Percentiles rank a stretch among this genome's conserved stretches.
Evolutionary conservation across 192 early-diverging fungal species (phyloP).

Genomic region (Pilaira anomala): DNA sequence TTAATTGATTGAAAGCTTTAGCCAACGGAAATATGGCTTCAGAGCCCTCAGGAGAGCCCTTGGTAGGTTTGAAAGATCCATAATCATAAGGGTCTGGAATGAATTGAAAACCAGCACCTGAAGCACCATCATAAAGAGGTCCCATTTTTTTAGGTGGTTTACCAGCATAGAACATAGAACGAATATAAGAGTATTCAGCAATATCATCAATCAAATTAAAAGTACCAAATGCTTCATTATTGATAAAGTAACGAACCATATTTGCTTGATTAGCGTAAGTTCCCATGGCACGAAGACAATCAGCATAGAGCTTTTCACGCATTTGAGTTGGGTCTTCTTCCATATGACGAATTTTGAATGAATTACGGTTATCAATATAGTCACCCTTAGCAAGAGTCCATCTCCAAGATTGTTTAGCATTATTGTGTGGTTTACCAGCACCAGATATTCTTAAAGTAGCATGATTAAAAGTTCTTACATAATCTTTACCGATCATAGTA

Average conservation of each 20-base stretch:
- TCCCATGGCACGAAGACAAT: slow-evolving; percentile 41
- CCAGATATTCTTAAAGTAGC: slow-evolving; percentile 39
- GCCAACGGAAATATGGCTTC: slow-evolving; percentile 24
- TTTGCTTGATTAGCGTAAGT: slow-evolving; percentile 45
- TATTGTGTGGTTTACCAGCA: slow-evolving; percentile 44
- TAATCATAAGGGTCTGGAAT: slow-evolving; percentile 10
- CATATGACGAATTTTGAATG: slow-evolving; percentile 48
- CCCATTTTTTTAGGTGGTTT: slow-evolving; percentile 35
- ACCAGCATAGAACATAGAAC: slow-evolving; percentile 38
- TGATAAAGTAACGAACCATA: slow-evolving; percentile 46
- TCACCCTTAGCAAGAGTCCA: slow-evolving; percentile 29
- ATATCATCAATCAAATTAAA: slow-evolving; percentile 49
- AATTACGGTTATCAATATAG: slow-evolving; percentile 30
- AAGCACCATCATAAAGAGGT: slow-evolving; percentile 44
- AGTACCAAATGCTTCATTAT: slow-evolving; percentile 41
- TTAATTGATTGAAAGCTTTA: slow-evolving; percentile 23
- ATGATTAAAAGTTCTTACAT: slow-evolving; percentile 34
- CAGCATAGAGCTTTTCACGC: slow-evolving; percentile 50
- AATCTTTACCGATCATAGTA: slow-evolving; percentile 38
- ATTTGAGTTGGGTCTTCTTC: slow-evolving; percentile 54
- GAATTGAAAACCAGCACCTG: slow-evolving; percentile 43
- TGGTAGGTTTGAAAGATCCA: slow-evolving; percentile 25
- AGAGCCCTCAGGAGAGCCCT: slow-evolving; percentile 19
- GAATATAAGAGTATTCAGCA: slow-evolving; percentile 38
- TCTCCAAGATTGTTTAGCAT: slow-evolving; percentile 50